These are phyloP conservation scores for Dioscorea cayenensis DNA, from an alignment of 116 monocot genomes.

Conservation along the genomic window DNA sequence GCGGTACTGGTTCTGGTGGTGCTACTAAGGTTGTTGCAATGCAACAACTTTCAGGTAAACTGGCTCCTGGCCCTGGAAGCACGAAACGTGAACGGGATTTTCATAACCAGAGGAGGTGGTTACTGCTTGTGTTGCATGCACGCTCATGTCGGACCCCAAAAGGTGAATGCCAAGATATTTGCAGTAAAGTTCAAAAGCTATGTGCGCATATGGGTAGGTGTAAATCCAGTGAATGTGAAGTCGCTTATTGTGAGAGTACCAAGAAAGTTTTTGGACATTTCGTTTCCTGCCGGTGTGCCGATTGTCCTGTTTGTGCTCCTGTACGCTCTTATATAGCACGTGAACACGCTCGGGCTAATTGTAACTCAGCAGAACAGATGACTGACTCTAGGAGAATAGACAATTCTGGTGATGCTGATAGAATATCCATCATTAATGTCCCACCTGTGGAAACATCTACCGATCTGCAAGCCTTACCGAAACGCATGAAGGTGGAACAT, in stretches of 20 bases:
- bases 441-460: constrained; percentile 31
- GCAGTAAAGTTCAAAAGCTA: constrained; percentile 47
- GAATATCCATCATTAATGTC: constrained; percentile 8
- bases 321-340: constrained; percentile 24
- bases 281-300: constrained; percentile 23
- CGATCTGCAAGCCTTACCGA: constrained; percentile 35
- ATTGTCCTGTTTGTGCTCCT: constrained; percentile 75
- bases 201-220: constrained; percentile 54
- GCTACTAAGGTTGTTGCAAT: constrained; percentile 8
- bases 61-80: constrained; percentile 17
- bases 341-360: constrained; percentile 2
- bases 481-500: constrained; percentile 61
- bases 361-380: background rate
- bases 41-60: constrained; percentile 12
- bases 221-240: constrained; percentile 32
- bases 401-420: constrained; percentile 17
- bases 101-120: constrained; percentile 55
- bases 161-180: constrained; percentile 57
- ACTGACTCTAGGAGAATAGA: constrained; percentile 26
- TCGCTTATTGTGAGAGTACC: constrained; percentile 42
- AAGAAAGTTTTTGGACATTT: constrained; percentile 49
- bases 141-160: constrained; percentile 46
- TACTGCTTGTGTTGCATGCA: constrained; percentile 77
- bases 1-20: constrained; percentile 10
- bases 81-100: constrained; percentile 25